Percentiles rank a stretch among this genome's conserved stretches.
Conservation (phyloP, 495 filamentous ascomycete species). For the Rostrohypoxylon terebratum region DNA sequence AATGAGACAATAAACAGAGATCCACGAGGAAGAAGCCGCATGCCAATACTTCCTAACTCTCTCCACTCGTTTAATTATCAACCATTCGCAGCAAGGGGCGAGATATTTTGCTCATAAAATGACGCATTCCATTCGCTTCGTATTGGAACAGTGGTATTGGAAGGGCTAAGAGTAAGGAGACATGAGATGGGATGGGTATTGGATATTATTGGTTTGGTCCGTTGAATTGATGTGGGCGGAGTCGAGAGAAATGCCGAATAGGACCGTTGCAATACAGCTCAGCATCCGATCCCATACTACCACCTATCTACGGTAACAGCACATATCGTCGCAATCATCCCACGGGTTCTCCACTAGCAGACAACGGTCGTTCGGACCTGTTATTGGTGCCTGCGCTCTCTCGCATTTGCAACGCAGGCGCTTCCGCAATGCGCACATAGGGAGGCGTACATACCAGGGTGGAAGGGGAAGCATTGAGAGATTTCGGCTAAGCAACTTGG, state of each 20-base stretch:
- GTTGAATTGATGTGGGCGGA: neutral
- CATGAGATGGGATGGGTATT: neutral
- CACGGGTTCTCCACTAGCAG: neutral
- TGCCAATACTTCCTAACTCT: neutral
- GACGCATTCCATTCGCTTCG: conserved; percentile 21
- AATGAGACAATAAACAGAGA: conserved; percentile 8
- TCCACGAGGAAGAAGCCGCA: neutral
- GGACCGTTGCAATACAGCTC: neutral
- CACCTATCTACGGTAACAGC: neutral
- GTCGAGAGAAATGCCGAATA: neutral
- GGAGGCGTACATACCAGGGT: neutral
- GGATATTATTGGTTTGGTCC: too few species aligned
- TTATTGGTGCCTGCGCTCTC: neutral
- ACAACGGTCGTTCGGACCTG: neutral
- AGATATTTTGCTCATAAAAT: conserved; percentile 2
- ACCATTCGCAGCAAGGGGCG: conserved; percentile 1
- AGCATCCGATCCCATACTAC: conserved; percentile 1
- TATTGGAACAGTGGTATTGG: neutral
- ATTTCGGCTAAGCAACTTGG: neutral
- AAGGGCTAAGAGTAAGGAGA: neutral
- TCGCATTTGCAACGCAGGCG: neutral
- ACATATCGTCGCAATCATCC: conserved; percentile 2
- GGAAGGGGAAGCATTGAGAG: neutral
- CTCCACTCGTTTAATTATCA: conserved; percentile 1
- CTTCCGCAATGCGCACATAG: neutral